These are phyloP conservation scores for Alternaria longipes DNA, from an alignment of 2,329 filamentous ascomycete species.

Conservation along the genomic window DNA sequence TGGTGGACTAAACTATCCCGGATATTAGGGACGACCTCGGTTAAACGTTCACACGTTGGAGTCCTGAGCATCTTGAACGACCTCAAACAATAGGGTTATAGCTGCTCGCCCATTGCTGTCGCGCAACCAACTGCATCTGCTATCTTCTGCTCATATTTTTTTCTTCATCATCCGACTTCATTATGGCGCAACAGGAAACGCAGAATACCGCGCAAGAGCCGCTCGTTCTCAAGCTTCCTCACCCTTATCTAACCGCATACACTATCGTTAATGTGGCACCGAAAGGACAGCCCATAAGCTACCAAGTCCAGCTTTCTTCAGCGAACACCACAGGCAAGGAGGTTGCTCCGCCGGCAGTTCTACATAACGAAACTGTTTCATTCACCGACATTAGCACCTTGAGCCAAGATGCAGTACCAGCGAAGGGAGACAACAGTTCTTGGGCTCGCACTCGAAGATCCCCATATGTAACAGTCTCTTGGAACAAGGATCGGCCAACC, in stretches of 20 bases:
- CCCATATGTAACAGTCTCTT: conserved; percentile 54
- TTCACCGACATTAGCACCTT: conserved; percentile 45
- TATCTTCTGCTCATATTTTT: background rate
- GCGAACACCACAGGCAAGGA: conserved; percentile 29
- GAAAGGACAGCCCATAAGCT: conserved; percentile 28
- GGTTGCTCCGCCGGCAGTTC: conserved; percentile 31
- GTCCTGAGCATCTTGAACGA: conserved; percentile 13
- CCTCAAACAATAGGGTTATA: conserved; percentile 18
- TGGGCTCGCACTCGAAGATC: conserved; percentile 59
- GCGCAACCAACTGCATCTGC: conserved; percentile 7
- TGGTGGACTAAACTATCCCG: conserved; percentile 17
- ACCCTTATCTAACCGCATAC: conserved; percentile 51
- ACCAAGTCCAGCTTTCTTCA: conserved; percentile 35
- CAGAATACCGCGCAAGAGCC: conserved; percentile 25
- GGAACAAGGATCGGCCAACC: conserved; percentile 53
- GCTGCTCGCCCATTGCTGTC: conserved; percentile 4
- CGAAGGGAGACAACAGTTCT: conserved; percentile 48
- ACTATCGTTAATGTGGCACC: conserved; percentile 36
- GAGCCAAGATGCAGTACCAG: conserved; percentile 33
- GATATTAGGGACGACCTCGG: conserved; percentile 37
- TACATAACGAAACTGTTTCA: conserved; percentile 40
- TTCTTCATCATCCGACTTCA: background rate
- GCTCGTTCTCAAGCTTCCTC: conserved; percentile 47
- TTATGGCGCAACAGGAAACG: conserved; percentile 35
- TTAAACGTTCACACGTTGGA: conserved; percentile 20